These are phyloP conservation scores for Leishmania amazonensis DNA, from an alignment of 208 protist genomes.

Conservation along the genomic window DNA sequence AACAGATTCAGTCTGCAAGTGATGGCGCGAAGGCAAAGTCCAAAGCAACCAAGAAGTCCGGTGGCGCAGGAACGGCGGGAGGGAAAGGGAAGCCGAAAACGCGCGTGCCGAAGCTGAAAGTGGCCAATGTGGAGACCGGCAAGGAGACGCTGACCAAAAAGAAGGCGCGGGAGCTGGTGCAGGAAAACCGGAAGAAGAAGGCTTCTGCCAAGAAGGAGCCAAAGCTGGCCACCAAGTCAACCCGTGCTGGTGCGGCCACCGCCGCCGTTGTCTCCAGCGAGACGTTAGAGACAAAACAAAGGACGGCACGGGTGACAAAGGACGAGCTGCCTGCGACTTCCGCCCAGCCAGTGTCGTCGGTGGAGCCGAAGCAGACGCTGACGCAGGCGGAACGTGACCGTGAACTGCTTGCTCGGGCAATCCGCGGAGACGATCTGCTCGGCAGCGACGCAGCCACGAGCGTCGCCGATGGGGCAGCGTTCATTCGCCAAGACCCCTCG, in stretches of 20 bases:
- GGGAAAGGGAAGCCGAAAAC: constrained; percentile 34
- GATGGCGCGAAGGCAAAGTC: constrained; percentile 10
- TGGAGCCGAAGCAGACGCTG: neutral
- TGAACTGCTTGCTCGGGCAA: constrained; percentile 53
- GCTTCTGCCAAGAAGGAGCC: constrained; percentile 9
- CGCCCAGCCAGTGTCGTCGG: neutral
- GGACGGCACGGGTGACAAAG: neutral
- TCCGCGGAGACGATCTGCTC: constrained; percentile 45
- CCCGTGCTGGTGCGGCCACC: neutral
- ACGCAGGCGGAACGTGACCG: constrained; percentile 31
- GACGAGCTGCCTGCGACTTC: neutral
- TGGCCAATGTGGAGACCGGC: constrained; percentile 41
- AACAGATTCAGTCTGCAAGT: constrained; percentile 14
- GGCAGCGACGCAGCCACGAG: neutral
- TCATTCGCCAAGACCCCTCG: constrained; percentile 31
- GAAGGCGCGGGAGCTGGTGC: constrained; percentile 44
- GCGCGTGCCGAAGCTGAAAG: constrained; percentile 46
- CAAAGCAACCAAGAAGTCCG: neutral
- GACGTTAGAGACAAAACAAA: neutral
- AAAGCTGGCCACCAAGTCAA: neutral
- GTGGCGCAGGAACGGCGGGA: neutral
- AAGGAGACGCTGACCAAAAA: constrained; percentile 64
- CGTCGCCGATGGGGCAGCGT: neutral
- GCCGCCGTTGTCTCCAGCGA: neutral
- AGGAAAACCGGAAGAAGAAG: constrained; percentile 33